Base-by-base conservation (phyloP, 306 rosid species). In the Albizia julibrissin region DNA sequence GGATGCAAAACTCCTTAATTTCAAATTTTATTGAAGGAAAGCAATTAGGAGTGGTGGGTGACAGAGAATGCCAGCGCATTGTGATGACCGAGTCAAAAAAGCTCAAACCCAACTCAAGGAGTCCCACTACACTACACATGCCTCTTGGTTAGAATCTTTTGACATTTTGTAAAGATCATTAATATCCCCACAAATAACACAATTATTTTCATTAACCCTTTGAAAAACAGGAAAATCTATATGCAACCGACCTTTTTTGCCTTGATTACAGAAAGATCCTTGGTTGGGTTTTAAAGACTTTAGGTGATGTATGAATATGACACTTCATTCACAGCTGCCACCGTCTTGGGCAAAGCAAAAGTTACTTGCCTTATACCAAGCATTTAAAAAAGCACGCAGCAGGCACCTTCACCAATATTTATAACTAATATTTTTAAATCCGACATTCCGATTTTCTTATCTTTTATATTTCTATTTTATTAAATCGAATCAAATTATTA, bases 301-400 rank as follows among this genome's bases (percentile, higher is more conserved):
- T 10, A 26, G 18, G 10, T 18, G 13, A 7, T 72, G 59, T 72
- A 72, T 16, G 46, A 46, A 19, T 12, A 77, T 33, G 42, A 43
- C 50, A 62, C 58, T 71, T 70, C 59, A 47, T 21, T 50, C 26
- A 49, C 74, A 79, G 83, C 85, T 72, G 87, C 85, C 75, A 79
- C 68, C 46, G 19, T 80, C 88, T 85, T 49, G 87, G 85, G 74
- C 70, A 75, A 40, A 74, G 87, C 43, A 83, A 85, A 89, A 89
- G 84, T 43, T 49, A 61, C 70, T 44, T 62, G 19, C 72, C 22
- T 52, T 76, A 72, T 52, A 75, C 49, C 58, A 19, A 1, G 46
- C 21, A 65, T 39, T 49, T n/a, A 42, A 2, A 82, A 78, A 82
- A 47, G 80, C 83, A 74, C 4, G 49, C 49, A 21, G 0, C 13